Percentiles rank a stretch among this genome's conserved stretches.
Conservation (phyloP, 1,139 yeast species). For the Scheffersomyces stambukii region DNA sequence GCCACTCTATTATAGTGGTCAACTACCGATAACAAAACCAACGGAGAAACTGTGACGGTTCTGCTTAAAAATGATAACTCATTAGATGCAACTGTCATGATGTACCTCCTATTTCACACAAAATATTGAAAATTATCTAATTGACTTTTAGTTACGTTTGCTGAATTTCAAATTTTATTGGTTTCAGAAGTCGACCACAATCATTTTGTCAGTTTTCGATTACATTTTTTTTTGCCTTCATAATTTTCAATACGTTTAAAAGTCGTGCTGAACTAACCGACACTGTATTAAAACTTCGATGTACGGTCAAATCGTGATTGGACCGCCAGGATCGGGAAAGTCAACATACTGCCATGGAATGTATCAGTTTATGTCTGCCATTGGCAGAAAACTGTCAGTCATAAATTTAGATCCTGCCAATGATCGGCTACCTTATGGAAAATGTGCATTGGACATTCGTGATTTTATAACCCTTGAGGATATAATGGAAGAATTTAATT, state of each 20-base stretch:
- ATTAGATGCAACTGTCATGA: too few species aligned
- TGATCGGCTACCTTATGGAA: conserved; percentile 73
- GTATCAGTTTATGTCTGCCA: conserved; percentile 86
- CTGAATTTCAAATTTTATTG: too few species aligned
- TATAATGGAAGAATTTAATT: conserved; percentile 73
- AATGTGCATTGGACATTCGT: conserved; percentile 83
- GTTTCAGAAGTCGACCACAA: too few species aligned
- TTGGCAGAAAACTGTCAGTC: conserved; percentile 81
- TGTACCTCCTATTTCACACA: too few species aligned
- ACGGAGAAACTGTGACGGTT: conserved; percentile 89
- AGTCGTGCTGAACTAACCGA: too few species aligned
- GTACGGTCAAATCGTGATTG: conserved; percentile 91
- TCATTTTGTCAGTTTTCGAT: too few species aligned
- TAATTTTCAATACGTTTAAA: too few species aligned
- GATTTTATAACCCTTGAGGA: conserved; percentile 87
- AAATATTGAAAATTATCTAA: too few species aligned
- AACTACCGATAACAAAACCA: conserved; percentile 88
- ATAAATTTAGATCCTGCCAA: conserved; percentile 95
- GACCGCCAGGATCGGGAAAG: conserved; percentile 98
- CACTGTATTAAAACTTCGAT: conserved; percentile 16
- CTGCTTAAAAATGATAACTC: conserved; percentile 43
- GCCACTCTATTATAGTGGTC: conserved; percentile 92
- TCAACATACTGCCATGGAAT: conserved; percentile 93
- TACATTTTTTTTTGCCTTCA: too few species aligned
- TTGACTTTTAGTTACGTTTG: too few species aligned